Evolutionary conservation across 768 basidiomycete species (phyloP).

Genomic region (Macrolepiota dolichaula): DNA sequence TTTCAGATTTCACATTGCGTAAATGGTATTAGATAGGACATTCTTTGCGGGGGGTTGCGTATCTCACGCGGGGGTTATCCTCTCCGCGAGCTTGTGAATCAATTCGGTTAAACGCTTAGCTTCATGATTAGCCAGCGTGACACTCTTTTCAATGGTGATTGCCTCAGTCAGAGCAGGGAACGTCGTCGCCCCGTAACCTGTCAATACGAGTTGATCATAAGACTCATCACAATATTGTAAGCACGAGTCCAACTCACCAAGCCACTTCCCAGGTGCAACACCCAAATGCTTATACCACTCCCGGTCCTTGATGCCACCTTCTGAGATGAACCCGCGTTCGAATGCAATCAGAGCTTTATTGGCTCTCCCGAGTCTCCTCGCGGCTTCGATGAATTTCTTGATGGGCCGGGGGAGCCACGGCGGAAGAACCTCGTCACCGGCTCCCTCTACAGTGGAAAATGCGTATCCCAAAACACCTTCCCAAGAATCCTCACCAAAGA

Average conservation of each 20-base stretch:
- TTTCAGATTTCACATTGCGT: background rate
- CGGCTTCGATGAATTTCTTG: slow-evolving; percentile 45
- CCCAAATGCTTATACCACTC: slow-evolving; percentile 88
- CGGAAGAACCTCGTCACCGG: background rate
- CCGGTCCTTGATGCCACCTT: slow-evolving; percentile 72
- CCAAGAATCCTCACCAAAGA: slow-evolving; percentile 9
- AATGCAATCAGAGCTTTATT: slow-evolving; percentile 70
- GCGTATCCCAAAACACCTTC: slow-evolving; percentile 2
- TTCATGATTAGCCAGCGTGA: slow-evolving; percentile 58
- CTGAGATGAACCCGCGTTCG: slow-evolving; percentile 78
- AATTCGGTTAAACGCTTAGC: slow-evolving; percentile 49
- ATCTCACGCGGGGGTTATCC: slow-evolving; percentile 22
- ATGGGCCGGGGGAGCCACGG: slow-evolving; percentile 3
- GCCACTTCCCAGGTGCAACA: slow-evolving; percentile 85
- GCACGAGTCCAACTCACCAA: slow-evolving; percentile 42
- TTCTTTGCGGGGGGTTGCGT: background rate
- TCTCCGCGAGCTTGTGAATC: slow-evolving; percentile 49
- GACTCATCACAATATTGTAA: background rate
- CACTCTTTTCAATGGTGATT: slow-evolving; percentile 64
- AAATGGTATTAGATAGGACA: background rate
- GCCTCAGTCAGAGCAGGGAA: slow-evolving; percentile 80
- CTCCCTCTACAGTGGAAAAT: slow-evolving; percentile 9
- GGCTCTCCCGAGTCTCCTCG: slow-evolving; percentile 50
- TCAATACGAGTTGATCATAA: background rate
- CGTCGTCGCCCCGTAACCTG: slow-evolving; percentile 83